phyloP scores from a whole-genome alignment of 169 alveolate species.

The Plasmodium adleri region DNA sequence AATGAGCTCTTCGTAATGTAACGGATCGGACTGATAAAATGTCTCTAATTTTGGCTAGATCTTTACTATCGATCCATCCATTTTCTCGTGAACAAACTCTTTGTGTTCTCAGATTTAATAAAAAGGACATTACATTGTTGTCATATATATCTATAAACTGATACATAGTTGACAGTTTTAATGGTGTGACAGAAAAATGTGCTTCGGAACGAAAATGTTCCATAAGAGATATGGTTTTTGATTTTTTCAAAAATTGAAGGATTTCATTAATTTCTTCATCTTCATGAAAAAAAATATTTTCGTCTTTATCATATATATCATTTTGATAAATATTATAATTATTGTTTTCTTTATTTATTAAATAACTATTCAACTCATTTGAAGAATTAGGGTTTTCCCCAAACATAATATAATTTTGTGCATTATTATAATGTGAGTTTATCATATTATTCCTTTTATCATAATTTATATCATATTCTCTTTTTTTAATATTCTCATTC shows the following conservation, averaged over 20 bases:
- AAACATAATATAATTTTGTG: neutral
- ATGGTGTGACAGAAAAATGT: constrained; percentile 84
- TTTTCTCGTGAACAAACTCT: constrained; percentile 71
- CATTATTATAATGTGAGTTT: constrained; percentile 7
- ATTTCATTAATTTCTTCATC: constrained; percentile 51
- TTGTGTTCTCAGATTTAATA: constrained; percentile 64
- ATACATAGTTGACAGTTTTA: constrained; percentile 81
- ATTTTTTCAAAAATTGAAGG: constrained; percentile 59
- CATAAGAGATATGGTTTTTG: constrained; percentile 90
- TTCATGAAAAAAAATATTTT: constrained; percentile 72
- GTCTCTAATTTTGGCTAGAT: constrained; percentile 57
- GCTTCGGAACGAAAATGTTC: constrained; percentile 94
- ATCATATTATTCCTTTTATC: constrained; percentile 5
- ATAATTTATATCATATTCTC: constrained; percentile 18
- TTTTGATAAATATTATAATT: constrained; percentile 83
- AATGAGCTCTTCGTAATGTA: constrained; percentile 52
- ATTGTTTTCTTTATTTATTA: neutral
- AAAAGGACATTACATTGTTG: constrained; percentile 87
- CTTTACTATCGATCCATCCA: constrained; percentile 69
- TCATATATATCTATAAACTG: constrained; percentile 86
- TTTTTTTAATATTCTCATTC: neutral
- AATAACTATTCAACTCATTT: neutral
- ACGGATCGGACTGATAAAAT: constrained; percentile 51
- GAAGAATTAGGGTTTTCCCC: too few species aligned
- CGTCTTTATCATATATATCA: constrained; percentile 89